Percentiles rank a stretch among this genome's conserved stretches.
Evolutionary conservation across 352 stramenopile genomes (phyloP).

Genomic region (Peronospora farinosa): DNA sequence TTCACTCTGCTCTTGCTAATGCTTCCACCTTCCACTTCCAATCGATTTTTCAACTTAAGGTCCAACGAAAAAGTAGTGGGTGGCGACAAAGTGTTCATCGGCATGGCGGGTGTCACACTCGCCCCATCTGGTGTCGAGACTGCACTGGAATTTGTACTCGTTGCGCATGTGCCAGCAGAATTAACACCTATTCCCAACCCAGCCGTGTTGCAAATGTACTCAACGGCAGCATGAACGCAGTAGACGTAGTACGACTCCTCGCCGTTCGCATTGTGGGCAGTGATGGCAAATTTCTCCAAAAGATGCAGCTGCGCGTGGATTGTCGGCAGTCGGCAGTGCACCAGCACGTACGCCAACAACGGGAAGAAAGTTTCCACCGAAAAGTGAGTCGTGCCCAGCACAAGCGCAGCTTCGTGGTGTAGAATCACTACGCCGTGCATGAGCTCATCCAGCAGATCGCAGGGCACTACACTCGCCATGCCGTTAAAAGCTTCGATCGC

Average conservation of each 20-base stretch:
- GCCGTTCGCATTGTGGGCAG: slow-evolving; percentile 63
- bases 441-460: slow-evolving; percentile 74
- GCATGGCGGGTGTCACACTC: slow-evolving; percentile 16
- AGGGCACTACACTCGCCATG: slow-evolving; percentile 77
- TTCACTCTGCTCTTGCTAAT: neutral
- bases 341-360: slow-evolving; percentile 70
- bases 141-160: slow-evolving; percentile 19
- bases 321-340: slow-evolving; percentile 62
- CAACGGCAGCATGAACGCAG: slow-evolving; percentile 76
- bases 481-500: slow-evolving; percentile 75
- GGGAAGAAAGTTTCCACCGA: slow-evolving; percentile 85
- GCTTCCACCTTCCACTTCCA: slow-evolving; percentile 14
- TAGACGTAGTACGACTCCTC: slow-evolving; percentile 89
- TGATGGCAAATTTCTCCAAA: slow-evolving; percentile 82
- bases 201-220: slow-evolving; percentile 78
- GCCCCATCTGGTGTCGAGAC: slow-evolving; percentile 19
- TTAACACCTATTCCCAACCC: slow-evolving; percentile 19
- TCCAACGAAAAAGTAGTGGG: slow-evolving; percentile 15
- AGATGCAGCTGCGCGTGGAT: slow-evolving; percentile 79
- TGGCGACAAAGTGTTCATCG: slow-evolving; percentile 14
- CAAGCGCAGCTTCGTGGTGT: slow-evolving; percentile 78
- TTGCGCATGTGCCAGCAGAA: slow-evolving; percentile 1
- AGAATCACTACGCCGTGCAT: slow-evolving; percentile 82
- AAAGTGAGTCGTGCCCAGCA: slow-evolving; percentile 83
- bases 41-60: slow-evolving; percentile 10